Conservation (phyloP, 163 green algal species). For the Volvox carteri region DNA sequence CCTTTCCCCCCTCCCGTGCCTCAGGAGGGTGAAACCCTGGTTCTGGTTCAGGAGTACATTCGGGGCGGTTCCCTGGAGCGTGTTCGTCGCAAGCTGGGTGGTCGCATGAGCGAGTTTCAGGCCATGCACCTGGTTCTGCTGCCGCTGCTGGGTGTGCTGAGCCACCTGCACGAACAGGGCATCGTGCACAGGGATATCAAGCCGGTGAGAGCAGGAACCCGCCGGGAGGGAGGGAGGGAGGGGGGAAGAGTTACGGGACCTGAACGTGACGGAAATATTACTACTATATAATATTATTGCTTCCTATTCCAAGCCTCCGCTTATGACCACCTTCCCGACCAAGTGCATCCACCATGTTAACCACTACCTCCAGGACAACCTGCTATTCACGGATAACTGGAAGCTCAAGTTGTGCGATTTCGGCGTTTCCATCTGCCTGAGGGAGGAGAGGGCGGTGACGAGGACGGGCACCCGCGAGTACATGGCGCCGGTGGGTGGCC, state of each 20-base stretch:
- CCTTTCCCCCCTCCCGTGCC: background rate
- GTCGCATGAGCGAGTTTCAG: constrained; percentile 40
- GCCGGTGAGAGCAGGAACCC: background rate
- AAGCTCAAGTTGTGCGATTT: constrained; percentile 46
- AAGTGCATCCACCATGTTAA: background rate
- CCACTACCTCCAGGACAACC: constrained; percentile 38
- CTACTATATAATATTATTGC: too few relatives aligned
- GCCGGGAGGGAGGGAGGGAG: background rate
- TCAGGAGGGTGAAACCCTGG: constrained; percentile 35
- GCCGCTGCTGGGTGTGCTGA: constrained; percentile 28
- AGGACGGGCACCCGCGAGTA: background rate
- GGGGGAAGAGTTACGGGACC: too few relatives aligned
- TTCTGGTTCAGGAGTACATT: constrained; percentile 46
- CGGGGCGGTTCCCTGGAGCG: constrained; percentile 37
- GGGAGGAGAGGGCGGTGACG: constrained; percentile 28
- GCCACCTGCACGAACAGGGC: constrained; percentile 34
- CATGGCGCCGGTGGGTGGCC: constrained; percentile 21
- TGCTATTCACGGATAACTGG: constrained; percentile 43
- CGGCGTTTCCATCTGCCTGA: constrained; percentile 38
- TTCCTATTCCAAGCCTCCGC: too few relatives aligned
- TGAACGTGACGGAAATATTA: too few relatives aligned
- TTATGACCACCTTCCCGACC: too few relatives aligned
- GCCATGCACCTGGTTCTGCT: constrained; percentile 45
- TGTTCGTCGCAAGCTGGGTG: constrained; percentile 41
- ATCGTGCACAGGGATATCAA: constrained; percentile 49